A percentile compares a stretch with the other conserved stretches of the same genome.
Evolutionary conservation across 2,329 filamentous ascomycete genomes (phyloP).

Genomic region (Alternaria triticina): DNA sequence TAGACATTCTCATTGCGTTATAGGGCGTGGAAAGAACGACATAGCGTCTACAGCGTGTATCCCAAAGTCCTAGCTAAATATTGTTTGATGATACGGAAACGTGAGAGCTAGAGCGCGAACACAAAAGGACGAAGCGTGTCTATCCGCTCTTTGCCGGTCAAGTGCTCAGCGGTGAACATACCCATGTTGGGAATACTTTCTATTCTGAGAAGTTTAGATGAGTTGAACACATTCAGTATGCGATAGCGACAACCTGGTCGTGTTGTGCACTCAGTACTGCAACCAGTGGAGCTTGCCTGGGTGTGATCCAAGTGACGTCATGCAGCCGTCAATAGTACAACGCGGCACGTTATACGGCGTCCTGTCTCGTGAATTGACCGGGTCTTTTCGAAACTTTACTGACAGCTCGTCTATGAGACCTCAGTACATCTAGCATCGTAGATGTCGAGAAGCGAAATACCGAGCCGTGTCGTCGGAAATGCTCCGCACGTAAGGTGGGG

Average conservation of each 20-base stretch:
- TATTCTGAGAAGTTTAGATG: neutral
- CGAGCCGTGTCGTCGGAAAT: neutral
- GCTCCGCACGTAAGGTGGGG: neutral
- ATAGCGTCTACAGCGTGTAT: neutral
- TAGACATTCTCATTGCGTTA: accelerated
- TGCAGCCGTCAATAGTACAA: neutral
- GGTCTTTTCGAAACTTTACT: neutral
- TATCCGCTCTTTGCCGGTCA: neutral
- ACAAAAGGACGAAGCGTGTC: neutral
- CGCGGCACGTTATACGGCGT: neutral
- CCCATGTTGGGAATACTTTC: neutral
- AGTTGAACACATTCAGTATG: neutral
- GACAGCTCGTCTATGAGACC: neutral
- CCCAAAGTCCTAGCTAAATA: neutral
- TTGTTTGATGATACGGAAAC: neutral
- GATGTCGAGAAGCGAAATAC: neutral
- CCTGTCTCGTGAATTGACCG: neutral
- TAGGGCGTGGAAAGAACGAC: neutral
- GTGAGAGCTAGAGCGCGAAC: neutral
- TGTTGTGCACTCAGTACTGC: neutral
- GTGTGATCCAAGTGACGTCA: neutral
- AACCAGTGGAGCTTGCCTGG: neutral
- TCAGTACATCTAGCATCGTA: neutral
- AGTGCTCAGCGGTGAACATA: neutral
- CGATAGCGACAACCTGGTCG: neutral